Evolutionary conservation across 495 filamentous ascomycete genomes (phyloP).

Genomic region (Bombardia bombarda): DNA sequence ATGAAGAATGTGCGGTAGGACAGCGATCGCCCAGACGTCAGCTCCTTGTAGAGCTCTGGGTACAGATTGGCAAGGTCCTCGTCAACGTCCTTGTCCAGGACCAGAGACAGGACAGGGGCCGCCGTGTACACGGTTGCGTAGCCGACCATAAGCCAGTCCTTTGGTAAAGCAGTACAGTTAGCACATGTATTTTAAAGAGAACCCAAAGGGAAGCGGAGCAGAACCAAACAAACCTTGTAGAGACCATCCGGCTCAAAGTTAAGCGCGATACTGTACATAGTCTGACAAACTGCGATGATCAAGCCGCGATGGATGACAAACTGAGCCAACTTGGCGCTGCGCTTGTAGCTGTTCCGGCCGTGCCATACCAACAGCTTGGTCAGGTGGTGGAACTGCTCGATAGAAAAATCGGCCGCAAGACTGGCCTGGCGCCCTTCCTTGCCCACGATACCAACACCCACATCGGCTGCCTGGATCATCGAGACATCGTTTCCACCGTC

Average conservation of each 20-base stretch:
- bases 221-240: constrained; percentile 54
- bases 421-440: constrained; percentile 95
- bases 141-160: constrained; percentile 94
- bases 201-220: no score
- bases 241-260: constrained; percentile 88
- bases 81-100: constrained; percentile 91
- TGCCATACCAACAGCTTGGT: constrained; percentile 98
- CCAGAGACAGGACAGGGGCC: constrained; percentile 88
- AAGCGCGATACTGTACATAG: constrained; percentile 89
- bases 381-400: constrained; percentile 91
- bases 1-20: constrained; percentile 92
- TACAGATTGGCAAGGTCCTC: constrained; percentile 89
- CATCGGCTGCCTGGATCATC: constrained; percentile 98
- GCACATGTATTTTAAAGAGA: constrained; percentile 4
- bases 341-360: constrained; percentile 92
- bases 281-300: constrained; percentile 92
- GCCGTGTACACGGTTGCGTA: constrained; percentile 97
- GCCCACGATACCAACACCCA: constrained; percentile 95
- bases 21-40: constrained; percentile 75
- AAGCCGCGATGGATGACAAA: constrained; percentile 98
- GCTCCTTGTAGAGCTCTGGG: constrained; percentile 93
- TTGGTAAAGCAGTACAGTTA: constrained; percentile 29
- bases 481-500: constrained; percentile 98
- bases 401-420: constrained; percentile 91
- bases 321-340: constrained; percentile 88